phyloP scores from a whole-genome alignment of 257 asterid genomes.

The Solanum tacnaense region DNA sequence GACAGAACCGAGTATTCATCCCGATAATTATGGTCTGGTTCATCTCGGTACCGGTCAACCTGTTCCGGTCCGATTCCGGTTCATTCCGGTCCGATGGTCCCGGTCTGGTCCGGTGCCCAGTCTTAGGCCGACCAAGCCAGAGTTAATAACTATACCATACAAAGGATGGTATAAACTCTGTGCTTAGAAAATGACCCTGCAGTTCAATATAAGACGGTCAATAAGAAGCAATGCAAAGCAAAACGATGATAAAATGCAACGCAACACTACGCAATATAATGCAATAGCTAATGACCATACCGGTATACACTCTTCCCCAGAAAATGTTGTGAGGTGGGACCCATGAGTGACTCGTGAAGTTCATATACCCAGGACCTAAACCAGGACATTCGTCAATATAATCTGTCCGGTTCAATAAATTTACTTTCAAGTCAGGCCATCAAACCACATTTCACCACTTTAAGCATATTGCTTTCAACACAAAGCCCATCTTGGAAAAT shows the following conservation, averaged over 20 bases:
- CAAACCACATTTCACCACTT: too few relatives aligned
- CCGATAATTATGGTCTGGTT: too few relatives aligned
- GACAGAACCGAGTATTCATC: too few relatives aligned
- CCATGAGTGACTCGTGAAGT: neutral
- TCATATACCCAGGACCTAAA: too few relatives aligned
- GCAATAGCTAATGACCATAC: neutral
- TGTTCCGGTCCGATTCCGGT: too few relatives aligned
- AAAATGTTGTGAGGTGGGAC: neutral
- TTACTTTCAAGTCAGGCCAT: neutral
- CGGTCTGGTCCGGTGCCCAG: too few relatives aligned
- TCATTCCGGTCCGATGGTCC: too few relatives aligned
- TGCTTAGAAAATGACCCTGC: neutral
- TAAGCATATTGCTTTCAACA: neutral
- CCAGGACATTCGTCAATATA: too few relatives aligned
- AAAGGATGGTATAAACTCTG: neutral
- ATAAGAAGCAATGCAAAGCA: neutral
- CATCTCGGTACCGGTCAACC: too few relatives aligned
- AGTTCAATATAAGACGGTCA: neutral
- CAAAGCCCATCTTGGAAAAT: neutral
- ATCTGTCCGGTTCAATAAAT: neutral
- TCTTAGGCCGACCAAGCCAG: too few relatives aligned
- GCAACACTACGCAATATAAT: neutral
- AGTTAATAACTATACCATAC: neutral
- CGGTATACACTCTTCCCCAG: neutral
- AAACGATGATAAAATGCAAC: too few relatives aligned